Evolutionary conservation across 164 flowering plant genomes (phyloP), one percentile per base, ranked within the genome.

Genomic region (Aristolochia contorta): DNA sequence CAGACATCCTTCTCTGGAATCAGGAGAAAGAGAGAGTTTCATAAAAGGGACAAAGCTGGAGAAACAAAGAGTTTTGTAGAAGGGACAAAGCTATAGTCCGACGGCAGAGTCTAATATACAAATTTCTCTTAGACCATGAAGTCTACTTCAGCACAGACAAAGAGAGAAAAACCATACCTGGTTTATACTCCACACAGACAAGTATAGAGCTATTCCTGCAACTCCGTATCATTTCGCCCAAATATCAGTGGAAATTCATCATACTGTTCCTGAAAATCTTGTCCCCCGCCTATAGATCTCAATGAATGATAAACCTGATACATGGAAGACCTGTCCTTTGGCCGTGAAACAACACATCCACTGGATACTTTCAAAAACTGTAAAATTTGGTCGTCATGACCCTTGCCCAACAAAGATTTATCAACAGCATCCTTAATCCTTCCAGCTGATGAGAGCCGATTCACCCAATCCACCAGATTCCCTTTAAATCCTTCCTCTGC

Each of bases 281-380:
- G 72, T 18, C n/a, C 27, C 58, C 69, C 76, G 16, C 70, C 79
- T 57, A 84, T 70, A 62, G 62, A 64, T 73, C 67, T 78, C 70
- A 84, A 60, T 1, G 79, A 82, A 56, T 82, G 76, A 56, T 80
- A 79, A 61, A 77, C 85, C 64, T 79, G 80, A 60, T 66, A 66
- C 83, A 82, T 79, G 4, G 84, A 73, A 54, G 75, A 73, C 62
- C 90, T 76, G 45, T 82, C 90, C 69, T 84, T 82, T 7, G 85
- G 87, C 67, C 82, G 70, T 25, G 90, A 71, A 60, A 65, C 74
- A 63, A 84, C 79, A 75, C 90, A 84, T 59, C 62, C 64, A 71
- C 79, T 75, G 12, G 87, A 85, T 50, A 80, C 66, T 62, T 27
- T 75, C 55, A 84, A 21, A 47, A 82, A 69, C 74, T 79, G 79